phyloP scores from a whole-genome alignment of 1,284 basidiomycete genomes.

The Hypsizygus ulmarius region DNA sequence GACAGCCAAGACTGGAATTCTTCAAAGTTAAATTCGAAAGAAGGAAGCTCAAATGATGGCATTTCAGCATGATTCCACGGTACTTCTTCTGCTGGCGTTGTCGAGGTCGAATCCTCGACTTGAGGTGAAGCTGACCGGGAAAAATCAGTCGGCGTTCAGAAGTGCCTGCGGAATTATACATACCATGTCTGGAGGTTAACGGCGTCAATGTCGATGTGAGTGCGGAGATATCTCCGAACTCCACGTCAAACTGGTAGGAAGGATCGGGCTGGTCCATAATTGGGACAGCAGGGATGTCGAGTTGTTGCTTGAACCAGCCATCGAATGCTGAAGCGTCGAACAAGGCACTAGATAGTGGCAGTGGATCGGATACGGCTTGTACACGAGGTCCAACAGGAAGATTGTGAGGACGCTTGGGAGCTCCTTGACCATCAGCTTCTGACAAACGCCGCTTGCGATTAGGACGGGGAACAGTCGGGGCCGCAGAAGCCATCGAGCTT shows the following conservation, averaged over 20 bases:
- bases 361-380: constrained; percentile 29
- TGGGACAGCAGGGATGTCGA: constrained; percentile 26
- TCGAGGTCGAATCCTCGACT: not conserved
- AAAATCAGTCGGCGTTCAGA: not conserved
- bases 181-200: no score
- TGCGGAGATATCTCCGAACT: constrained; percentile 11
- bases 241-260: constrained; percentile 15
- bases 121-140: constrained; percentile 1
- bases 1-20: not conserved
- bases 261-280: constrained; percentile 14
- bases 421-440: constrained; percentile 18
- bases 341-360: constrained; percentile 13
- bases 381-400: constrained; percentile 16
- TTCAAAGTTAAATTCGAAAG: constrained; percentile 3
- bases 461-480: not conserved
- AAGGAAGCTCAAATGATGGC: not conserved
- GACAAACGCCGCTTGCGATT: constrained; percentile 33
- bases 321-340: constrained; percentile 21
- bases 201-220: not conserved
- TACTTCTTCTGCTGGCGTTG: no score
- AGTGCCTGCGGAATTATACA: no score
- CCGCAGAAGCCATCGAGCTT: not conserved
- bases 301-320: constrained; percentile 23
- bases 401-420: constrained; percentile 24
- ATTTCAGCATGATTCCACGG: no score